A percentile compares a stretch with the other conserved stretches of the same genome.
These are phyloP conservation scores for Mortierella sp. DNA, from an alignment of 371 early-diverging fungal species.

Conservation along the genomic window DNA sequence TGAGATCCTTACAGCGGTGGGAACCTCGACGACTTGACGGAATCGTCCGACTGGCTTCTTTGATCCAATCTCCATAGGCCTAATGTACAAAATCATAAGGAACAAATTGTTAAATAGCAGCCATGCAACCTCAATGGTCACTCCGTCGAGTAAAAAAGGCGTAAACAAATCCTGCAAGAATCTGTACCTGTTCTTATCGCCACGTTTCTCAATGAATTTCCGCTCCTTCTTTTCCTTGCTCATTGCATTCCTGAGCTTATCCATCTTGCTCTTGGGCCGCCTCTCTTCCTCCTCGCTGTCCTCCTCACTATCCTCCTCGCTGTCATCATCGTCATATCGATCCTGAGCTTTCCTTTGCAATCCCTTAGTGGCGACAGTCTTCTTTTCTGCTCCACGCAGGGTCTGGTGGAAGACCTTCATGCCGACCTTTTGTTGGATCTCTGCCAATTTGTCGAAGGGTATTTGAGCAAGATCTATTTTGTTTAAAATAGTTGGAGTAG, in stretches of 20 bases:
- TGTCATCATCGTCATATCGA: constrained; percentile 41
- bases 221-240: constrained; percentile 63
- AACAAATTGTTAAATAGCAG: neutral
- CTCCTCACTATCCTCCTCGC: constrained; percentile 33
- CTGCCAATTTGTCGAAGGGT: constrained; percentile 85
- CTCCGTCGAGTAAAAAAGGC: no score
- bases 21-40: constrained; percentile 81
- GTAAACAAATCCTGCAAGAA: neutral
- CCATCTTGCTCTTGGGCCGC: constrained; percentile 44
- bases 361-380: constrained; percentile 48
- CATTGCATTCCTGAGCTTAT: constrained; percentile 42
- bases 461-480: constrained; percentile 78
- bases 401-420: constrained; percentile 66
- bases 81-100: constrained; percentile 23
- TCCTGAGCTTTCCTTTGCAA: constrained; percentile 35
- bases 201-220: constrained; percentile 63
- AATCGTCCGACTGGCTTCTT: constrained; percentile 86
- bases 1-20: constrained; percentile 61
- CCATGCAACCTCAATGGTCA: neutral
- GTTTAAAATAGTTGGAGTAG: neutral
- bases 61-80: constrained; percentile 86
- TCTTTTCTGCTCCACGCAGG: constrained; percentile 55
- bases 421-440: constrained; percentile 81
- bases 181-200: constrained; percentile 63
- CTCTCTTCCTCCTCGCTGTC: constrained; percentile 61